These are phyloP conservation scores for Metahyphopichia silvanorum DNA, from an alignment of 805 yeast genomes.

Conservation along the genomic window DNA sequence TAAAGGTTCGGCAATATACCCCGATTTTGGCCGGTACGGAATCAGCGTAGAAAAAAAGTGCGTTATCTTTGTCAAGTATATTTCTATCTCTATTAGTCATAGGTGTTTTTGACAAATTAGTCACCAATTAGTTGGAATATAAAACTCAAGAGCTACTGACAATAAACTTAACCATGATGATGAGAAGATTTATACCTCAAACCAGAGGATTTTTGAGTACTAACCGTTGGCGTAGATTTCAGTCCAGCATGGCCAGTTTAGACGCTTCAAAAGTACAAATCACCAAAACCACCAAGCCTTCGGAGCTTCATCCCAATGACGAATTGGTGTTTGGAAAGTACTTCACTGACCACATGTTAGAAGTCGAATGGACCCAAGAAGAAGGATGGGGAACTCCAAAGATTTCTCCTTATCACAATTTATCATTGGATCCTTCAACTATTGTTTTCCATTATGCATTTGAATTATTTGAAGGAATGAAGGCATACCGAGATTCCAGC, in stretches of 20 bases:
- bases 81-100: no score
- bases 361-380: constrained; percentile 74
- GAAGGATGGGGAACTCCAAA: constrained; percentile 88
- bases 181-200: constrained; percentile 1
- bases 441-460: constrained; percentile 94
- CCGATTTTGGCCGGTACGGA: no score
- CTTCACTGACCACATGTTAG: constrained; percentile 88
- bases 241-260: constrained; percentile 19
- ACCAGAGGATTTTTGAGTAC: no score
- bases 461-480: constrained; percentile 93
- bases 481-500: constrained; percentile 71
- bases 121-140: no score
- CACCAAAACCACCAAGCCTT: constrained; percentile 35
- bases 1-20: no score
- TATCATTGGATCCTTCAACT: constrained; percentile 80
- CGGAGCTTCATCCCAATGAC: constrained; percentile 33
- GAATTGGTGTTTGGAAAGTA: constrained; percentile 41
- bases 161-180: no score
- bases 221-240: constrained; percentile 1
- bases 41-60: no score
- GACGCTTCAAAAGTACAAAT: constrained; percentile 37
- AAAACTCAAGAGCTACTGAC: no score
- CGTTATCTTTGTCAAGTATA: no score
- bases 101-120: no score
- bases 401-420: constrained; percentile 79